Base-by-base conservation (phyloP, 129 eudicot species). In the Pulicaria dysenterica region DNA sequence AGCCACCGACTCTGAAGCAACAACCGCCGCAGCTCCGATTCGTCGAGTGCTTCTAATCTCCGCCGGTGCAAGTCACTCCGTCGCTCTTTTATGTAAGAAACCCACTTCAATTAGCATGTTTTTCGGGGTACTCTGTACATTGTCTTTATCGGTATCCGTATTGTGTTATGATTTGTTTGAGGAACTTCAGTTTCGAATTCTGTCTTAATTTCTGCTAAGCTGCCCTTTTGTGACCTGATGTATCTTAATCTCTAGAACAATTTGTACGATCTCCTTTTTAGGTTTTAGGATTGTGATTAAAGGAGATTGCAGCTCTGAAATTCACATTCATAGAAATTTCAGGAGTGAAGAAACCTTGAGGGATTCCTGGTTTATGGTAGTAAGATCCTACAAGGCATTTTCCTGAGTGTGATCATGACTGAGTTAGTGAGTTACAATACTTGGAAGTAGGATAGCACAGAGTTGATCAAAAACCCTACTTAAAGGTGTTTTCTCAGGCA, bases 31-130 rank as follows among this genome's bases (percentile, higher is more conserved):
- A 10, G 15, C 57, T 69, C 82, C 73, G 49, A 70, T 84, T 77
- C 85, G 83, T 51, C 82, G 64, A 46, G 85, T 92, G 16, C 65
- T 92, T 40, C 60, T 89, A 48, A 85, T 92, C 55, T 89, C 96
- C 15, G 98, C 96, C 24, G 98, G 98, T 69, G 98, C 98, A 19
- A 92, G 96, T 69, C 98, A 92, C 80, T 89, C 98, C 48, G 96
- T 89, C 71, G 96, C 96, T 70, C 96, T 92, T 13, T 86, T 92
- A 44, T 83, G 98, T 92, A 85, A 85, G 83, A 12, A 73, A 34
- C 4, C 11, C 15, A n/a, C 5, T n/a, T 47, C 34, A 24, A 24
- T 24, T 24, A 24, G 31, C 31, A 24, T 24, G 31, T 2, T 24
- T 24, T 24, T 24, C 2, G 31, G 31, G 31, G 1, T 67, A 31